A percentile compares a stretch with the other conserved stretches of the same genome.
These are phyloP conservation scores for Ophiocordyceps sinensis DNA, from an alignment of 2,329 filamentous ascomycete species.

Conservation along the genomic window DNA sequence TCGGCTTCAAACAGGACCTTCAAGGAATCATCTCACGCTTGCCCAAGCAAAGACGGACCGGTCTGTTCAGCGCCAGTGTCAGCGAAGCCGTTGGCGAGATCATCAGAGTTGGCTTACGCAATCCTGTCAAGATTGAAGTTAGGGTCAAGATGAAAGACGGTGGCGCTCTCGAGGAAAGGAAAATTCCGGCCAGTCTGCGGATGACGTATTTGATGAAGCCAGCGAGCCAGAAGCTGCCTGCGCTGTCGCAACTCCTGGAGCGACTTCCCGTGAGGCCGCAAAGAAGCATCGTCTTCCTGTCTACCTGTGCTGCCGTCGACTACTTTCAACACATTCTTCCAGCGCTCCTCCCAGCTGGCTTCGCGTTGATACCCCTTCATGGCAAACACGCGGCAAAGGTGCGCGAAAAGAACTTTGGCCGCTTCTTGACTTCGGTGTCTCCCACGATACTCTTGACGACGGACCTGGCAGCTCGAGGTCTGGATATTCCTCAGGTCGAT, in stretches of 20 bases:
- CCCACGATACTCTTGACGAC: slow-evolving; percentile 81
- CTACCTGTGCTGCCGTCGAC: slow-evolving; percentile 87
- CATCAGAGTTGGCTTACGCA: slow-evolving; percentile 78
- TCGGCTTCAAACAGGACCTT: slow-evolving; percentile 86
- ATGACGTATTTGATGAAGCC: slow-evolving; percentile 72
- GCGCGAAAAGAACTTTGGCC: slow-evolving; percentile 72
- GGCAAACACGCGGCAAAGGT: slow-evolving; percentile 85
- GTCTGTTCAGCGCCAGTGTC: slow-evolving; percentile 90
- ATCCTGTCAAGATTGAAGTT: slow-evolving; percentile 89
- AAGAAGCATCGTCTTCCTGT: slow-evolving; percentile 82
- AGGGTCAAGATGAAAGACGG: slow-evolving; percentile 68
- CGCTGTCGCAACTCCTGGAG: slow-evolving; percentile 54
- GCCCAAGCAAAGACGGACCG: slow-evolving; percentile 86
- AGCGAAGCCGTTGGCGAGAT: slow-evolving; percentile 89
- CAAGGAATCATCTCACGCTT: slow-evolving; percentile 71
- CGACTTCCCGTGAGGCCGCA: slow-evolving; percentile 60
- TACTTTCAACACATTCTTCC: slow-evolving; percentile 80
- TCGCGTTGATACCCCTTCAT: slow-evolving; percentile 67
- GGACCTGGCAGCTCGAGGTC: slow-evolving; percentile 76
- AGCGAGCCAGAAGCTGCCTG: slow-evolving; percentile 67
- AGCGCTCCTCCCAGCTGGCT: slow-evolving; percentile 50
- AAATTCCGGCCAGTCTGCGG: slow-evolving; percentile 81
- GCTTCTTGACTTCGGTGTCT: slow-evolving; percentile 59
- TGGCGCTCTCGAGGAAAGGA: slow-evolving; percentile 58
- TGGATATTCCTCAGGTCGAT: slow-evolving; percentile 87